A percentile compares a stretch with the other conserved stretches of the same genome.
Evolutionary conservation across 2,329 filamentous ascomycete species (phyloP).

Genomic region (Penicillium digitatum): DNA sequence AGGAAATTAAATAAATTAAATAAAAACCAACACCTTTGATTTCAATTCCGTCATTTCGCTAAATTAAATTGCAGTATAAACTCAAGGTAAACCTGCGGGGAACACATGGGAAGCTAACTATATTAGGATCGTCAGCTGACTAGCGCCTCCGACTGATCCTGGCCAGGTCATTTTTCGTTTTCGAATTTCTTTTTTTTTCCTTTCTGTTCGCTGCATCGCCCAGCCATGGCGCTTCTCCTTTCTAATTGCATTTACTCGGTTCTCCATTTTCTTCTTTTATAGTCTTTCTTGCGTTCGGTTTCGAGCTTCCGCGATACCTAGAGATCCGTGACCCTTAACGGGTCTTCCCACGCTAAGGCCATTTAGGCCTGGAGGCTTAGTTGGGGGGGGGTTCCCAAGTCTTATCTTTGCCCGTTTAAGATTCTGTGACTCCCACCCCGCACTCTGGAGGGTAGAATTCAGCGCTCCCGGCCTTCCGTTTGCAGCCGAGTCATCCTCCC

Average conservation of each 20-base stretch:
- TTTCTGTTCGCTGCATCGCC: slow-evolving; percentile 1
- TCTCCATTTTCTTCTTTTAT: not conserved
- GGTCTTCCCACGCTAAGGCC: slow-evolving; percentile 22
- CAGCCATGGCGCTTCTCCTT: not conserved
- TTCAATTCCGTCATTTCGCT: not conserved
- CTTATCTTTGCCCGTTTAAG: slow-evolving; percentile 4
- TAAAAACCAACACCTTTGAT: not conserved
- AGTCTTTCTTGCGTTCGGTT: not conserved
- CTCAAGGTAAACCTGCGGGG: slow-evolving; percentile 12
- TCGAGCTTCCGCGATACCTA: slow-evolving; percentile 1
- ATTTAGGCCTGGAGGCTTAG: not conserved
- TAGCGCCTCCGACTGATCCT: not conserved
- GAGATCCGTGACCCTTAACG: slow-evolving; percentile 17
- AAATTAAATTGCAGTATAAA: not conserved
- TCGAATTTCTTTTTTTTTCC: not conserved
- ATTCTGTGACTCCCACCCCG: slow-evolving; percentile 2
- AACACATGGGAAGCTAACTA: slow-evolving; percentile 8
- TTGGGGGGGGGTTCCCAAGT: not conserved
- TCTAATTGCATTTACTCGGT: not conserved
- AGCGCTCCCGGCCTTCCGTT: slow-evolving; percentile 2
- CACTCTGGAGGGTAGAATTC: not conserved
- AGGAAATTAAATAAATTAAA: too few species aligned
- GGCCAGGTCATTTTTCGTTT: not conserved
- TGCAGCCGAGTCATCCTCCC: slow-evolving; percentile 5
- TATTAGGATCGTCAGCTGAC: slow-evolving; percentile 10